These are phyloP conservation scores for Gastrolobium bilobum DNA, from an alignment of 306 rosid genomes.

Conservation along the genomic window DNA sequence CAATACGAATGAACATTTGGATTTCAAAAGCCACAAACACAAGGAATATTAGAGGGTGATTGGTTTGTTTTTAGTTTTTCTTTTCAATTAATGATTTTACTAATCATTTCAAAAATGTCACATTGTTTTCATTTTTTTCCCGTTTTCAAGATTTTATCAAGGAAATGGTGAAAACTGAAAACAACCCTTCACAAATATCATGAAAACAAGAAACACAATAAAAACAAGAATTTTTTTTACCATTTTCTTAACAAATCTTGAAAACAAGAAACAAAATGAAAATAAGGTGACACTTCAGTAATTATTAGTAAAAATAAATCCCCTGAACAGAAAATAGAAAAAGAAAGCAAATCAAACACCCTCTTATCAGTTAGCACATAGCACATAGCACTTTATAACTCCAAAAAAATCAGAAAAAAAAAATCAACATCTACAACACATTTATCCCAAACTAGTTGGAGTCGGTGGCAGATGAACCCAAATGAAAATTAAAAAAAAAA, in stretches of 20 bases:
- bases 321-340: neutral
- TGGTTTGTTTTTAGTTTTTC: neutral
- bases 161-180: conserved; percentile 23
- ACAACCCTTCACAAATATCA: conserved; percentile 8
- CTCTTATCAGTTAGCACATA: conserved; percentile 2
- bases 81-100: conserved; percentile 15
- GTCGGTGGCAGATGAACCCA: no score
- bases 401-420: conserved; percentile 6
- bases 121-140: neutral
- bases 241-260: conserved; percentile 19
- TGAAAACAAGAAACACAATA: conserved; percentile 7
- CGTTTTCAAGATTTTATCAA: conserved; percentile 11
- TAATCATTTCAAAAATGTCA: conserved; percentile 22
- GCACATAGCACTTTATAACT: conserved; percentile 28
- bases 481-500: neutral
- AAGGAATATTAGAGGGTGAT: neutral
- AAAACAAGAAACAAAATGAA: conserved; percentile 9
- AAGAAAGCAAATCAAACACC: conserved; percentile 18
- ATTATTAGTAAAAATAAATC: neutral
- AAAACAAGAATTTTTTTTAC: conserved; percentile 1
- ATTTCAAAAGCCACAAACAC: conserved; percentile 36
- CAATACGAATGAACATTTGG: neutral
- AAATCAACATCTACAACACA: no score
- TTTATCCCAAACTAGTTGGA: no score
- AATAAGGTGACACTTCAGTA: neutral